Percentiles rank a stretch among this genome's conserved stretches.
These are phyloP conservation scores for Pseudogymnoascus sp. DNA, from an alignment of 2,329 filamentous ascomycete genomes.

Conservation along the genomic window DNA sequence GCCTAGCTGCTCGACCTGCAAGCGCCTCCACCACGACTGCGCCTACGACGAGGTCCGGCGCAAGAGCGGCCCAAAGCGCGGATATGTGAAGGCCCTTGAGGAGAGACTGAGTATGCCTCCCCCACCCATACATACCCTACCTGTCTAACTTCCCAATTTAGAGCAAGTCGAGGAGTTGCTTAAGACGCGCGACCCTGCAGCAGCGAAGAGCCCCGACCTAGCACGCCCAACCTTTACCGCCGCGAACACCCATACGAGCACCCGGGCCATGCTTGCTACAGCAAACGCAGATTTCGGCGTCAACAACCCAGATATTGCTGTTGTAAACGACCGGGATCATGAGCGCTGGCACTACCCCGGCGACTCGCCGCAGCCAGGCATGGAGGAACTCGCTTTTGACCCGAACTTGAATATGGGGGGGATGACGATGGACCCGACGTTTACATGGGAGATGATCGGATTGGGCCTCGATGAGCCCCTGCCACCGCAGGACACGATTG, in stretches of 20 bases:
- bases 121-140: background rate
- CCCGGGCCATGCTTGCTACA: background rate
- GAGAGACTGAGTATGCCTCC: constrained; percentile 70
- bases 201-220: constrained; percentile 17
- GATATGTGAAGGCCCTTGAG: constrained; percentile 67
- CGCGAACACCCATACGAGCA: constrained; percentile 8
- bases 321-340: constrained; percentile 40
- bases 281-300: constrained; percentile 33
- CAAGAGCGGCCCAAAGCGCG: constrained; percentile 64
- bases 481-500: constrained; percentile 59
- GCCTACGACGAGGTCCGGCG: constrained; percentile 62
- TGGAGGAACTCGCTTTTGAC: constrained; percentile 53
- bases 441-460: constrained; percentile 76
- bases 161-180: constrained; percentile 90
- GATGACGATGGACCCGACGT: constrained; percentile 45
- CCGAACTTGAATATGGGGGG: constrained; percentile 39
- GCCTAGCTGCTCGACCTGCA: constrained; percentile 61
- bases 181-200: constrained; percentile 61
- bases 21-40: constrained; percentile 56
- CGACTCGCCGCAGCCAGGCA: constrained; percentile 43
- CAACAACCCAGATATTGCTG: constrained; percentile 39
- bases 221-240: constrained; percentile 16
- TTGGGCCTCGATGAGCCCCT: constrained; percentile 63
- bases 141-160: constrained; percentile 31
- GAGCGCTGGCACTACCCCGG: constrained; percentile 47